Percentiles rank a stretch among this genome's conserved stretches.
phyloP scores from a whole-genome alignment of 352 stramenopile species.

The Phytophthora citrophthora region DNA sequence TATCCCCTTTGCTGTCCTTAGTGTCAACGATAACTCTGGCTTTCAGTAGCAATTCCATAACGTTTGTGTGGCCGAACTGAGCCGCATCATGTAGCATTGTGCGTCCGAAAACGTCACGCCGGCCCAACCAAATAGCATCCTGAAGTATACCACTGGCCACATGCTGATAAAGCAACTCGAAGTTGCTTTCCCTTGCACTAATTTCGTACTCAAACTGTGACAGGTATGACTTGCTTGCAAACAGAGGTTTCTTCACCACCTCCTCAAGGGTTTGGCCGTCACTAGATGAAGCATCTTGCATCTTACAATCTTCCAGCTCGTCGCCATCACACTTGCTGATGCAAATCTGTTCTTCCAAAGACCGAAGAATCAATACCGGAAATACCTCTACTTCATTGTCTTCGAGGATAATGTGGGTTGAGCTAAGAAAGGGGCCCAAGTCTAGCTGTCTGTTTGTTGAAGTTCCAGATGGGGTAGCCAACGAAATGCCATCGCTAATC shows the following conservation, averaged over 20 bases:
- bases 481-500: slow-evolving; percentile 45
- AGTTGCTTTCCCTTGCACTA: slow-evolving; percentile 63
- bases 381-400: slow-evolving; percentile 73
- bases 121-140: slow-evolving; percentile 58
- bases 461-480: slow-evolving; percentile 38
- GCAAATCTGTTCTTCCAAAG: slow-evolving; percentile 39
- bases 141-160: slow-evolving; percentile 36
- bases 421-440: slow-evolving; percentile 50
- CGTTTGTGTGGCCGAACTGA: slow-evolving; percentile 55
- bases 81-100: slow-evolving; percentile 72
- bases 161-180: slow-evolving; percentile 61
- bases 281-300: neutral
- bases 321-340: slow-evolving; percentile 13
- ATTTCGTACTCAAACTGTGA: slow-evolving; percentile 68
- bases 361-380: slow-evolving; percentile 62
- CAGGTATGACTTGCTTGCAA: slow-evolving; percentile 49
- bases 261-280: neutral
- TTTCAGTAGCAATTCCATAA: slow-evolving; percentile 62
- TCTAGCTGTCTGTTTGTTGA: slow-evolving; percentile 29
- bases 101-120: slow-evolving; percentile 54
- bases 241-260: neutral
- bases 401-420: slow-evolving; percentile 56
- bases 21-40: slow-evolving; percentile 49
- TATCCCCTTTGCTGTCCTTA: slow-evolving; percentile 52
- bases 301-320: neutral